Evolutionary conservation across 202 grass and related monocot genomes (phyloP), one percentile per base, ranked within the genome.

Genomic region (Schoenoplectus triqueter): DNA sequence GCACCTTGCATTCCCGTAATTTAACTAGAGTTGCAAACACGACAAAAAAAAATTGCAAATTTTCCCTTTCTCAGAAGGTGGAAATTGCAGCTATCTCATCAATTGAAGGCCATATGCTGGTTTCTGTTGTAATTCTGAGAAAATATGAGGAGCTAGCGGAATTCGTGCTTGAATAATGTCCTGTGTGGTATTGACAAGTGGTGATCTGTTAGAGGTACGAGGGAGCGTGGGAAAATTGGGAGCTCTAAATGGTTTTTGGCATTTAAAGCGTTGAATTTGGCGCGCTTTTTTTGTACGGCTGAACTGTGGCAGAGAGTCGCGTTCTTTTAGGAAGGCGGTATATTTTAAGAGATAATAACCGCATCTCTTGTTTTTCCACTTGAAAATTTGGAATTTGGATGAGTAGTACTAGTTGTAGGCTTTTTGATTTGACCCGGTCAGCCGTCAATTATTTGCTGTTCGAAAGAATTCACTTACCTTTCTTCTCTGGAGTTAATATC

Each of bases 1-100:
- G 75, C 69, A 78, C 70, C 88, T 81, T 82, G 68, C 85, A 85
- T 88, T 86, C 83, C 86, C 31, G 70, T 85, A 70, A 80, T 71
- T 81, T 62, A 22, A 76, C 51, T 76, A 80, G 2, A 44, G 10
- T 46, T 3, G 14, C 8, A 42, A 51, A 31, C 7, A 50, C 15
- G 7, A 50, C 44, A 49, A 79, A 31, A 31, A 18, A 42, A 7
- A 74, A 54, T 80, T 68, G 46, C 63, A 15, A 82, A 68, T 69
- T 68, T 54, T 0, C 14, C 3, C 7, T 39, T 59, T 51, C 45
- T 20, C 7, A 73, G n/a, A 51, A 50, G 2, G 68, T 3, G 42
- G 3, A 10, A 11, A 31, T 21, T 73, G 15, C 46, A 50, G 57
- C n/a, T 41, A 41, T 77, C 18, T 54, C 54, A 59, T 78, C 51